Percentiles rank a stretch among this genome's conserved stretches.
Conservation (phyloP, 2,329 filamentous ascomycete genomes). For the Alternaria conjuncta region DNA sequence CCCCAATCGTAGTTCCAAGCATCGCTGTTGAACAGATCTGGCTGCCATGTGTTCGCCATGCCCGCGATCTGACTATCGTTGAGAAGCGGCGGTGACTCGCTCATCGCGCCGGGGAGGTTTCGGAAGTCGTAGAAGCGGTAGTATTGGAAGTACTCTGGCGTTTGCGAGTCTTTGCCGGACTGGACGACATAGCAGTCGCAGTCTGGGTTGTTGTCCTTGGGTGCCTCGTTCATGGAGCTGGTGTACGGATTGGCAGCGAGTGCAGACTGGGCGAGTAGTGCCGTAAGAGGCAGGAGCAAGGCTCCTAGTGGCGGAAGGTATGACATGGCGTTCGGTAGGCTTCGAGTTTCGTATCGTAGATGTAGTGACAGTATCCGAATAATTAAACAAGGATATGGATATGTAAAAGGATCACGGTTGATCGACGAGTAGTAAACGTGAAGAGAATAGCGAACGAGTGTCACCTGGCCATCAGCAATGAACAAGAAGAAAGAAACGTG, state of each 20-base stretch:
- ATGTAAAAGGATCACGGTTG: slow-evolving; percentile 1
- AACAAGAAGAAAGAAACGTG: neutral
- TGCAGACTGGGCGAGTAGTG: slow-evolving; percentile 28
- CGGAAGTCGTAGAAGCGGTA: slow-evolving; percentile 62
- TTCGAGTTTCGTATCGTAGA: neutral
- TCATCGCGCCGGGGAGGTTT: slow-evolving; percentile 43
- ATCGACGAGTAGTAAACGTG: slow-evolving; percentile 10
- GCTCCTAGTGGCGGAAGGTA: slow-evolving; percentile 26
- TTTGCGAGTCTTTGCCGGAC: slow-evolving; percentile 46
- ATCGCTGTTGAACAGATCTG: slow-evolving; percentile 49
- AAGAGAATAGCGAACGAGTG: slow-evolving; percentile 13
- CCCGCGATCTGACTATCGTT: slow-evolving; percentile 31
- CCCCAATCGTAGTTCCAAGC: slow-evolving; percentile 47
- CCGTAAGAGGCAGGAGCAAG: slow-evolving; percentile 33
- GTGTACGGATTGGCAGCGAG: slow-evolving; percentile 35
- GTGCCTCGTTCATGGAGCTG: slow-evolving; percentile 34
- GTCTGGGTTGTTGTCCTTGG: slow-evolving; percentile 43
- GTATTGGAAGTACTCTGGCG: slow-evolving; percentile 57
- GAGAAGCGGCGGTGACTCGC: slow-evolving; percentile 30
- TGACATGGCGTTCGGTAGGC: slow-evolving; percentile 15
- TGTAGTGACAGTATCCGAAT: neutral
- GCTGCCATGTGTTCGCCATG: slow-evolving; percentile 35
- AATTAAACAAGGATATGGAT: slow-evolving; percentile 8
- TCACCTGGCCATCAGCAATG: slow-evolving; percentile 14
- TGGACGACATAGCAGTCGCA: slow-evolving; percentile 59